Base-by-base conservation (phyloP, 176 grass and related monocot species). In the Elymus sibiricus region DNA sequence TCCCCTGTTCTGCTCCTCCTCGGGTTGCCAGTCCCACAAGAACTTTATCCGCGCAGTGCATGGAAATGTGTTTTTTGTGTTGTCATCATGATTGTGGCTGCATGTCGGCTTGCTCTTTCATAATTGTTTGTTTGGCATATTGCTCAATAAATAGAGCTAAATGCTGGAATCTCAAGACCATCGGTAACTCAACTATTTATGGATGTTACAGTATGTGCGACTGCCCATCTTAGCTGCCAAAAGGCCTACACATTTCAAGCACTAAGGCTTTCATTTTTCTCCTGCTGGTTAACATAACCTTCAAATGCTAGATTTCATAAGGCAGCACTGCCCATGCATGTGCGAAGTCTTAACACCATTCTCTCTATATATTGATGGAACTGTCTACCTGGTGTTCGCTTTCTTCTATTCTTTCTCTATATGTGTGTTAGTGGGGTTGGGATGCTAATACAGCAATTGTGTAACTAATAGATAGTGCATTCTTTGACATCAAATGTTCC, bases 231-330 rank as follows among this genome's bases (percentile, higher is more conserved):
- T 82, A 11, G 42, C 38, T 15, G 6, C 6, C 12, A 32, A 85
- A 79, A 84, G 40, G n/a, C 46, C 24, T 31, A 13, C 64, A 5
- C 62, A 28, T 66, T 67, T 74, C 58, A 24, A 74, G 21, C 44
- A 70, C 65, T n/a, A 47, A 67, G 64, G 43, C 60, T 59, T 42
- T 17, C 19, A 74, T 59, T 85, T 75, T 74, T 27, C 53, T 19
- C 84, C 34, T 80, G 37, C 71, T 77, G 29, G 29, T 77, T 28
- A 49, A 49, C 22, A 64, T 24, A 26, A 77, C 64, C 66, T 66
- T 64, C 58, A 79, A 76, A 76, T 75, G 27, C 19, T 59, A 12
- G 53, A 46, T 66, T 44, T 84, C 43, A 84, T 19, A 53, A 47
- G 51, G 11, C 46, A 22, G 9, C 47, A 34, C 26, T 75, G 72